Evolutionary conservation across 108 stramenopile species (phyloP), one percentile per base, ranked within the genome.

Genomic region (Discostella stelligeroides): DNA sequence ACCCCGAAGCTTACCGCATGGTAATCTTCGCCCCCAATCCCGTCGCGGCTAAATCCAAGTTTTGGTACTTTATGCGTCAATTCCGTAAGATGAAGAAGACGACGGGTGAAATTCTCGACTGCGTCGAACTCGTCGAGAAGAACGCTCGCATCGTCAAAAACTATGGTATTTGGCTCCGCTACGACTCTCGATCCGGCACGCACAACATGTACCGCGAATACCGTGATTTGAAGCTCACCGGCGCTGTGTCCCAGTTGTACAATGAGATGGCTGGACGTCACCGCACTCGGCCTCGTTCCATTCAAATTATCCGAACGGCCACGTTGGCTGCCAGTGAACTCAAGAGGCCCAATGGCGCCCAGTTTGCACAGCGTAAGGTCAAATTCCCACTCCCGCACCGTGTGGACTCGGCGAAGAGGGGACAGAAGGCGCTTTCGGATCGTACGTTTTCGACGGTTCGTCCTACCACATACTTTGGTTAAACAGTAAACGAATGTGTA

Each of bases 191-290:
- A 60, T 96, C 95, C 41, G 98, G 98, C 70, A 99, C 99, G 43
- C 99, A 99, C 91, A 99, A 99, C 88, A 99, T 99, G 99, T 99
- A 98, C 96, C 95, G 98, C 69, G 99, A 99, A 86, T 99, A 91
- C 95, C 87, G 99, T 68, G 98, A 98, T 69, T 76, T 95, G 38
- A 89, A 83, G 58, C 87, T 99, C 71, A 96, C 94, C 15, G 97
- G 97, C 49, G 98, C 99, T 62, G 94, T 99, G 63, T 88, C 94
- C 28, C 97, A 99, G 90, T 82, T 99, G 61, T 99, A 97, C 90
- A 87, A 96, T 66, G 99, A 99, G 82, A 98, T 99, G 98, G 99
- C 99, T 18, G 99, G 99, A 59, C 94, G 98, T 72, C 99, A 99
- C 91, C 98, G 99, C 60, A 88, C 92, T 68, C 97, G 99, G 66